Evolutionary conservation across 495 filamentous ascomycete genomes (phyloP).

Genomic region (Penicillium coffeae): DNA sequence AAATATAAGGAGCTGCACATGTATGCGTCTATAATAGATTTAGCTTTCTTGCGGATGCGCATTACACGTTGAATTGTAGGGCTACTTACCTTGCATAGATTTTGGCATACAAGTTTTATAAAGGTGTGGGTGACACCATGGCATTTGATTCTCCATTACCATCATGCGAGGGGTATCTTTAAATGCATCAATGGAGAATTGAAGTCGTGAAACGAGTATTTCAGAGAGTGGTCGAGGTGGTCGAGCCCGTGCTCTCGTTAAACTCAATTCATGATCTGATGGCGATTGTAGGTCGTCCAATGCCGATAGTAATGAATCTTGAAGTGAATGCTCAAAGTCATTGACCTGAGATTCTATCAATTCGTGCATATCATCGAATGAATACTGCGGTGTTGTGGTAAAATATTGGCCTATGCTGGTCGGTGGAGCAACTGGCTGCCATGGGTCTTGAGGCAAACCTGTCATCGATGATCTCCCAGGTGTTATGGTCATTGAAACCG

Average conservation of each 20-base stretch:
- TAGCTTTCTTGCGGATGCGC: not conserved
- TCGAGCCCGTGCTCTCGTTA: constrained; percentile 3
- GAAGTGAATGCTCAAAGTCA: not conserved
- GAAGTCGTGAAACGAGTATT: constrained; percentile 32
- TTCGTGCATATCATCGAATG: too few relatives aligned
- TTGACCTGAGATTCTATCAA: not conserved
- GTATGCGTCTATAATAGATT: constrained; percentile 37
- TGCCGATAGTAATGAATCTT: not conserved
- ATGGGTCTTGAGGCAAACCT: not conserved
- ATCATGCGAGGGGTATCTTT: constrained; percentile 41
- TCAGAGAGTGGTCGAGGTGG: constrained; percentile 9
- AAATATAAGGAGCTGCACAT: constrained; percentile 47
- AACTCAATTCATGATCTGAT: not conserved
- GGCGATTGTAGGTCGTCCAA: not conserved
- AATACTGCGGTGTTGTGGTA: too few relatives aligned
- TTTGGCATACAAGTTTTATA: constrained; percentile 46
- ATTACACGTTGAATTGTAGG: not conserved
- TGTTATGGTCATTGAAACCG: not conserved
- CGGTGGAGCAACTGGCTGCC: too few relatives aligned
- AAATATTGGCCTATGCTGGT: too few relatives aligned
- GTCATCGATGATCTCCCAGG: not conserved
- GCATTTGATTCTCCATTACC: constrained; percentile 44
- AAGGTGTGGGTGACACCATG: constrained; percentile 46
- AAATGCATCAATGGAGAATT: constrained; percentile 42
- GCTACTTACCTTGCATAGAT: constrained; percentile 41